phyloP scores from a whole-genome alignment of 805 yeast species.

The Nakazawaea wyomingensis region DNA sequence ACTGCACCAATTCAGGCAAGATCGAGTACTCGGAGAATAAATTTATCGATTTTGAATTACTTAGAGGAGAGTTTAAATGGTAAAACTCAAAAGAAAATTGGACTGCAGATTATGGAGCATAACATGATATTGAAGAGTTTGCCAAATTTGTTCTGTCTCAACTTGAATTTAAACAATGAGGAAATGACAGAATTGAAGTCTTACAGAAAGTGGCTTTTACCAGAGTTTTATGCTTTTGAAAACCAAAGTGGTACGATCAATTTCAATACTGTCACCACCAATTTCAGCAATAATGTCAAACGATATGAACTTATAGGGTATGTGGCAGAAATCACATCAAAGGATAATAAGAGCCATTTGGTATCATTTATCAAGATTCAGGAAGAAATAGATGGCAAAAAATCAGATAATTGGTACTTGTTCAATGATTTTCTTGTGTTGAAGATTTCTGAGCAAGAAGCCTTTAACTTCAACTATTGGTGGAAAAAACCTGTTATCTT shows the following conservation, averaged over 20 bases:
- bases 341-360: conserved; percentile 52
- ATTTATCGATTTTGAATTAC: conserved; percentile 44
- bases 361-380: conserved; percentile 52
- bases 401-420: conserved; percentile 57
- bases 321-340: conserved; percentile 61
- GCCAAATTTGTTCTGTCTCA: conserved; percentile 63
- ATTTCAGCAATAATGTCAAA: conserved; percentile 18
- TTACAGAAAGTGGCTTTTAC: conserved; percentile 53
- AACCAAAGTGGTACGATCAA: conserved; percentile 30
- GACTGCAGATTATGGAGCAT: conserved; percentile 51
- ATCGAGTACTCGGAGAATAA: conserved; percentile 20
- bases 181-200: conserved; percentile 49
- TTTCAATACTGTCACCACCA: conserved; percentile 30
- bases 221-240: conserved; percentile 48
- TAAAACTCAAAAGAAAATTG: conserved; percentile 40
- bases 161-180: conserved; percentile 47
- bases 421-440: conserved; percentile 90
- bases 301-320: conserved; percentile 64
- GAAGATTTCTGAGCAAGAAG: conserved; percentile 71
- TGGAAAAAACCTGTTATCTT: conserved; percentile 84
- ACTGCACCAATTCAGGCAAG: conserved; percentile 30
- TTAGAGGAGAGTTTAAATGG: conserved; percentile 59
- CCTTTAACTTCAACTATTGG: conserved; percentile 58
- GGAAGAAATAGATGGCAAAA: conserved; percentile 22
- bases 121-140: conserved; percentile 44